Conservation (phyloP, 2,329 filamentous ascomycete species). For the Fusarium begoniae region DNA sequence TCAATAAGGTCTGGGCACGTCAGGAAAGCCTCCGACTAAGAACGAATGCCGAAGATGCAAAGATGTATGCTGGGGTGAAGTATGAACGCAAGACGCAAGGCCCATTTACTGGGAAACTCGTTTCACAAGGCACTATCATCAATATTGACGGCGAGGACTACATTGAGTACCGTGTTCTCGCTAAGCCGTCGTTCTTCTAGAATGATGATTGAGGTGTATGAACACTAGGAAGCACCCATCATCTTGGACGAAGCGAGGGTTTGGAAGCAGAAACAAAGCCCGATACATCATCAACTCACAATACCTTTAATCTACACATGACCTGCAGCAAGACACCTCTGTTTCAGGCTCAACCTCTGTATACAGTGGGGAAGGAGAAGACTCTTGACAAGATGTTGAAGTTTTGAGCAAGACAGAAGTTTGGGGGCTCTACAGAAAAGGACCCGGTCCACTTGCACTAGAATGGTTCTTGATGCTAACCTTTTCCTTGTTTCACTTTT, state of each 20-base stretch:
- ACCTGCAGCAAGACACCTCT: not conserved
- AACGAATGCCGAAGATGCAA: slow-evolving; percentile 60
- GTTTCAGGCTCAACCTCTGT: slow-evolving; percentile 6
- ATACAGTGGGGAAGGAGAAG: slow-evolving; percentile 17
- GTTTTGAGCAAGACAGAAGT: slow-evolving; percentile 13
- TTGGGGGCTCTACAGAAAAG: slow-evolving; percentile 16
- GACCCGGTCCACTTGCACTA: slow-evolving; percentile 15
- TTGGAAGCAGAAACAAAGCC: not conserved
- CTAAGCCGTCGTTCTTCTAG: slow-evolving; percentile 69
- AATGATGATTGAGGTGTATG: too few species aligned
- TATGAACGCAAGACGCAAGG: slow-evolving; percentile 70
- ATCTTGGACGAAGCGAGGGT: not conserved
- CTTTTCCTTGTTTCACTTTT: not conserved
- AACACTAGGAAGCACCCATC: not conserved
- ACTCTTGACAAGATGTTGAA: slow-evolving; percentile 9
- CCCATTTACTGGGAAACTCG: slow-evolving; percentile 70
- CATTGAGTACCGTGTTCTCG: slow-evolving; percentile 72
- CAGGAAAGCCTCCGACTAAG: slow-evolving; percentile 60
- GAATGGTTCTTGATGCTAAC: slow-evolving; percentile 21
- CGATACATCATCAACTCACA: not conserved
- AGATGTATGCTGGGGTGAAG: slow-evolving; percentile 67
- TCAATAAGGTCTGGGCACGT: slow-evolving; percentile 65
- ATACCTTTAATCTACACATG: not conserved
- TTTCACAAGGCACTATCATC: slow-evolving; percentile 68
- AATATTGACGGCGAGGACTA: slow-evolving; percentile 74